A percentile compares a stretch with the other conserved stretches of the same genome.
These are phyloP conservation scores for Picea glauca DNA, from an alignment of 75 land plant species.

Conservation along the genomic window DNA sequence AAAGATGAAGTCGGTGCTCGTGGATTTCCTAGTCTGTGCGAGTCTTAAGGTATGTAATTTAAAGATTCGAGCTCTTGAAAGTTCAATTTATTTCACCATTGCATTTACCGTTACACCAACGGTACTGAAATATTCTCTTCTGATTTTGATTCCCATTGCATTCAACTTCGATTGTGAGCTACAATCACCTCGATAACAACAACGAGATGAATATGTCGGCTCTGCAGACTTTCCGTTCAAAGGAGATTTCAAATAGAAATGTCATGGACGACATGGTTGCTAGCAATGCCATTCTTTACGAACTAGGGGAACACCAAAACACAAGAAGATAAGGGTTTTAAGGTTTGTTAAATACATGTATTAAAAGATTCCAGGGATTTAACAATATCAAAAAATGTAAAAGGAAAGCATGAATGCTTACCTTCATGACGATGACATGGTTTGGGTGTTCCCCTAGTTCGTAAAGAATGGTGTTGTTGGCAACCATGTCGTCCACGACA, in stretches of 20 bases:
- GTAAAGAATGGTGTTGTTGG: conserved; percentile 43
- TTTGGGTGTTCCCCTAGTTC: conserved; percentile 44
- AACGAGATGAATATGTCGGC: conserved; percentile 50
- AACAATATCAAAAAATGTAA: too few relatives aligned
- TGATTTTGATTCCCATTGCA: background rate
- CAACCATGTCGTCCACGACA: conserved; percentile 50
- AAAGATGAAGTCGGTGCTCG: conserved; percentile 48
- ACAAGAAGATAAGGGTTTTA: too few relatives aligned
- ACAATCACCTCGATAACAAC: conserved; percentile 54
- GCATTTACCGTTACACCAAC: too few relatives aligned
- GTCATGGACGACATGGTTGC: conserved; percentile 53
- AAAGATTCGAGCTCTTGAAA: too few relatives aligned
- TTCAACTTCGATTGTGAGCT: conserved; percentile 55
- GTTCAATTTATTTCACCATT: too few relatives aligned
- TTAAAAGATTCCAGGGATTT: too few relatives aligned
- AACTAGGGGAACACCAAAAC: conserved; percentile 42
- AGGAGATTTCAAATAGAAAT: conserved; percentile 50
- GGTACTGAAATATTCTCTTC: too few relatives aligned
- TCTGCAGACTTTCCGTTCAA: conserved; percentile 45
- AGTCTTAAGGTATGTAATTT: conserved; percentile 34
- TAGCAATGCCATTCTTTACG: conserved; percentile 41
- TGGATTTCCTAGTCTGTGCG: conserved; percentile 51
- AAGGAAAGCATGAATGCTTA: too few relatives aligned
- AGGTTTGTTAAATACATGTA: too few relatives aligned
- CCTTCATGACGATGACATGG: too few relatives aligned